A percentile compares a stretch with the other conserved stretches of the same genome.
phyloP scores from a whole-genome alignment of 331 rosid genomes.

The Malus hybrid region DNA sequence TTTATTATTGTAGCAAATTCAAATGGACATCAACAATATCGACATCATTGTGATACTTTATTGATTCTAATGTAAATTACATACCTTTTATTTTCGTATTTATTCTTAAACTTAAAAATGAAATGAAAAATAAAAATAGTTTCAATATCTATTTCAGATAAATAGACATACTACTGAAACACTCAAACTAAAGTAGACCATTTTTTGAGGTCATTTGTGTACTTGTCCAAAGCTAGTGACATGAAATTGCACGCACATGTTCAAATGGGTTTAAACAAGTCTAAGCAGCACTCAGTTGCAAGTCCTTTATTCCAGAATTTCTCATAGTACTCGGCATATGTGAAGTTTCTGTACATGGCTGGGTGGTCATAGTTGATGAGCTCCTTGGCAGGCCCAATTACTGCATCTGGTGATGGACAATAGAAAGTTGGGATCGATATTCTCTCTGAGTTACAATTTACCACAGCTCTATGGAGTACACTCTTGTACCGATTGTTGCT shows the following conservation, averaged over 20 bases:
- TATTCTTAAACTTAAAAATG: no score
- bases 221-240: neutral
- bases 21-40: no score
- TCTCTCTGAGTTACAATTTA: conserved; percentile 27
- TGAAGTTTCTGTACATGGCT: conserved; percentile 18
- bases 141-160: no score
- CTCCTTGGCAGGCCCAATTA: conserved; percentile 32
- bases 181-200: neutral
- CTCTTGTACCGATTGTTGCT: conserved; percentile 44
- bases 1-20: no score
- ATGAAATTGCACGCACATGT: neutral
- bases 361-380: conserved; percentile 4
- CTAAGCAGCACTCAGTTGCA: conserved; percentile 31
- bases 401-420: conserved; percentile 36
- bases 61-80: no score
- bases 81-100: no score
- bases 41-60: no score
- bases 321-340: conserved; percentile 28
- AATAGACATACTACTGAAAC: neutral
- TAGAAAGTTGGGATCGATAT: conserved; percentile 50
- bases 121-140: no score
- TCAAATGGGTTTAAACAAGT: conserved; percentile 21
- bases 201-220: neutral
- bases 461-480: conserved; percentile 44
- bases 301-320: conserved; percentile 46